These are phyloP conservation scores for Pouteria campechiana DNA, from an alignment of 179 eudicot species.

Conservation along the genomic window DNA sequence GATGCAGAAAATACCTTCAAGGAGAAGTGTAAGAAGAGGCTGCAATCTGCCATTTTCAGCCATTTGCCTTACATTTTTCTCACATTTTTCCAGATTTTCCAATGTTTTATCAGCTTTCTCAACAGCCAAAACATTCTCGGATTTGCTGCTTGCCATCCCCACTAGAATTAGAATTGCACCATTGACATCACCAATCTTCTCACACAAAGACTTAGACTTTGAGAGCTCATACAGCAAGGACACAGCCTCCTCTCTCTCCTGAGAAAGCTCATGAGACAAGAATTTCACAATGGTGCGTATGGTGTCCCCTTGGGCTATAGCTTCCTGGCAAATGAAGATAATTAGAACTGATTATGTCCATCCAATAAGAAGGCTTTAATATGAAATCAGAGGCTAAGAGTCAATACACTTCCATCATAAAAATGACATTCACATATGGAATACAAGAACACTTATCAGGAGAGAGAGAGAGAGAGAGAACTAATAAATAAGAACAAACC, in stretches of 20 bases:
- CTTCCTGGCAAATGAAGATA: conserved; percentile 69
- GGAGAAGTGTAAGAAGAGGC: conserved; percentile 62
- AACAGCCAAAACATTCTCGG: conserved; percentile 45
- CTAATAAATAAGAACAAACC: too few relatives aligned
- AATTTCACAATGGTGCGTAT: conserved; percentile 78
- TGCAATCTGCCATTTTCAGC: conserved; percentile 87
- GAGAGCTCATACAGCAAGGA: conserved; percentile 81
- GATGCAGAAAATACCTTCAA: conserved; percentile 44
- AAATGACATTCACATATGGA: too few relatives aligned
- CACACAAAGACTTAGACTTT: conserved; percentile 52
- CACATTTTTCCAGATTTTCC: conserved; percentile 63
- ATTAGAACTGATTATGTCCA: too few relatives aligned
- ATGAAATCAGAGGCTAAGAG: too few relatives aligned
- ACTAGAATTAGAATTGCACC: conserved; percentile 86
- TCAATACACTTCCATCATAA: too few relatives aligned
- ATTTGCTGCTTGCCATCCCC: conserved; percentile 79
- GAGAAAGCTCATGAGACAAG: conserved; percentile 57
- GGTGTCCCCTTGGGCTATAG: conserved; percentile 75
- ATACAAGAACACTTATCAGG: too few relatives aligned
- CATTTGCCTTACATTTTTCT: conserved; percentile 80
- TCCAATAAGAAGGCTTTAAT: too few relatives aligned
- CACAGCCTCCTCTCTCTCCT: conserved; percentile 72
- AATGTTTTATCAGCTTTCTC: conserved; percentile 73
- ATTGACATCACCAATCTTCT: conserved; percentile 68
- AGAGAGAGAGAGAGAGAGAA: too few relatives aligned